A percentile compares a stretch with the other conserved stretches of the same genome.
Evolutionary conservation across 208 protist genomes (phyloP).

Genomic region (Trypanosoma avium): DNA sequence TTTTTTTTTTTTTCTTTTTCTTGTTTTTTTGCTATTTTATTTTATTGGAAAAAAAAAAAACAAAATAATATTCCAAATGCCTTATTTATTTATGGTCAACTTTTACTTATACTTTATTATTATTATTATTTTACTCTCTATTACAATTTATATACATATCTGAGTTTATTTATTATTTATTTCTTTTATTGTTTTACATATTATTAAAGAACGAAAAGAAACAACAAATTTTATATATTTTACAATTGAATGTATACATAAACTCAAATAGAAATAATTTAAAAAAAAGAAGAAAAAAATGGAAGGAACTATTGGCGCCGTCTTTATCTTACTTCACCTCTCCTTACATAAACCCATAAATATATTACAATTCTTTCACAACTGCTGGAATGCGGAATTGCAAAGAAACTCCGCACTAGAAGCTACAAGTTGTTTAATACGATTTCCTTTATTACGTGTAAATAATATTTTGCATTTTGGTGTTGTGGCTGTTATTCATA

Average conservation of each 20-base stretch:
- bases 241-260: no score
- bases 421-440: slow-evolving; percentile 26
- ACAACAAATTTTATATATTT: no score
- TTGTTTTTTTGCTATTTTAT: not conserved
- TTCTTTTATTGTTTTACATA: slow-evolving; percentile 1
- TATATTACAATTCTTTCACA: slow-evolving; percentile 26
- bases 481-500: slow-evolving; percentile 26
- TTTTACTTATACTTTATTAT: no score
- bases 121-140: slow-evolving; percentile 10
- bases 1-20: slow-evolving; percentile 16
- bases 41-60: not conserved
- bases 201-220: not conserved
- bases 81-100: no score
- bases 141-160: slow-evolving; percentile 11
- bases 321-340: slow-evolving; percentile 33
- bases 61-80: no score
- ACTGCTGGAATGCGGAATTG: slow-evolving; percentile 41
- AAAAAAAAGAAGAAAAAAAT: slow-evolving; percentile 10
- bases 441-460: slow-evolving; percentile 35
- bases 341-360: slow-evolving; percentile 15
- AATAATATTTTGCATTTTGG: slow-evolving; percentile 23
- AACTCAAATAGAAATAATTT: not conserved
- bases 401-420: slow-evolving; percentile 28
- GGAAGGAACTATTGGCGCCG: slow-evolving; percentile 24
- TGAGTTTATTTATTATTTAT: slow-evolving; percentile 12